These are phyloP conservation scores for Rhodotorula babjevae DNA, from an alignment of 768 basidiomycete species.

Conservation along the genomic window DNA sequence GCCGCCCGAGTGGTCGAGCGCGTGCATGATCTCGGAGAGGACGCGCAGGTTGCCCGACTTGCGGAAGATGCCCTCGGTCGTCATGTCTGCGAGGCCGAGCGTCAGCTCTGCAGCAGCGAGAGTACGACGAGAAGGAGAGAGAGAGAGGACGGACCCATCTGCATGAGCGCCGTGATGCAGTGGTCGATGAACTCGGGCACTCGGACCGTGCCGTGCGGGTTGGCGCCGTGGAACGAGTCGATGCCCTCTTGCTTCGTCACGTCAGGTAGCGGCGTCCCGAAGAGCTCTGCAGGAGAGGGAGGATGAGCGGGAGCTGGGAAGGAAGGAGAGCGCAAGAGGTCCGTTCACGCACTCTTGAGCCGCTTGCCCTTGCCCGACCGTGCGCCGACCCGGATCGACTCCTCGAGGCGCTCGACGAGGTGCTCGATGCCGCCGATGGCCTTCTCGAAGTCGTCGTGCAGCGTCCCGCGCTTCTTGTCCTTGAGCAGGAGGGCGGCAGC, in stretches of 20 bases:
- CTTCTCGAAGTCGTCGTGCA: slow-evolving; percentile 1
- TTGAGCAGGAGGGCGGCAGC: slow-evolving; percentile 23
- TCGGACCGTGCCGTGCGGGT: slow-evolving; percentile 13
- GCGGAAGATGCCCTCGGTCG: slow-evolving; percentile 26
- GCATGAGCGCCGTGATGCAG: slow-evolving; percentile 28
- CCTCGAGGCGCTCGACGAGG: neutral
- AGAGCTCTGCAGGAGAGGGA: slow-evolving; percentile 8
- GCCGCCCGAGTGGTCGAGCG: slow-evolving; percentile 20
- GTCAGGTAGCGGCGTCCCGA: slow-evolving; percentile 7
- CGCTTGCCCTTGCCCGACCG: neutral
- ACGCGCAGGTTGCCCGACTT: slow-evolving; percentile 11
- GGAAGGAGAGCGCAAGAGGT: neutral
- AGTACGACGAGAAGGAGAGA: neutral
- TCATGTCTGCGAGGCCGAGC: slow-evolving; percentile 1
- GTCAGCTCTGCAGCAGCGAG: neutral
- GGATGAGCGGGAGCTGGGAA: too few relatives aligned
- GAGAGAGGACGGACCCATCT: slow-evolving; percentile 5
- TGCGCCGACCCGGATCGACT: neutral
- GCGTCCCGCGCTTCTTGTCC: slow-evolving; percentile 6
- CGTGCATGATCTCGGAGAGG: slow-evolving; percentile 10
- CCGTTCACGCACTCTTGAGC: slow-evolving; percentile 14
- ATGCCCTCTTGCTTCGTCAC: slow-evolving; percentile 24
- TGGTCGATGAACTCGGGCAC: slow-evolving; percentile 36
- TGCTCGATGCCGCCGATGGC: slow-evolving; percentile 15
- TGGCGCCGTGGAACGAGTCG: slow-evolving; percentile 19